These are phyloP conservation scores for Rubus parviflorus DNA, from an alignment of 306 rosid species.

Conservation along the genomic window DNA sequence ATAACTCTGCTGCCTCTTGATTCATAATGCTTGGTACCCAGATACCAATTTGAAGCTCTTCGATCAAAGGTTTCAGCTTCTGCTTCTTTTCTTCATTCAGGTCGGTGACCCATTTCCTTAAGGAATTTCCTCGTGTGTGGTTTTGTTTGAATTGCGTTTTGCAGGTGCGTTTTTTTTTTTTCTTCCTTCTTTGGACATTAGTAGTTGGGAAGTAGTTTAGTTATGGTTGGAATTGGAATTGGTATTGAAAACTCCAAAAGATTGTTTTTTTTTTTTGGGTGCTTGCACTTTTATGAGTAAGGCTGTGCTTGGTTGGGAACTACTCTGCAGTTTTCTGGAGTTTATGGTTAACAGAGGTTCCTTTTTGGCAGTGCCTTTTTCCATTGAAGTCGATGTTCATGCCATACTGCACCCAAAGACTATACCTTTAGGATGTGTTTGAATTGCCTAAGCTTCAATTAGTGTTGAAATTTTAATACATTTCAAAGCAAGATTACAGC, in stretches of 20 bases:
- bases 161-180: constrained; percentile 1
- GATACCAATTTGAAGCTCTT: constrained; percentile 30
- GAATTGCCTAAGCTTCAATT: constrained; percentile 21
- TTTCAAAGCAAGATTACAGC: constrained; percentile 14
- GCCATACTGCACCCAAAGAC: constrained; percentile 24
- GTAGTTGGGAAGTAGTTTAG: constrained; percentile 12
- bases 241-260: constrained; percentile 15
- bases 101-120: constrained; percentile 37
- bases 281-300: constrained; percentile 8
- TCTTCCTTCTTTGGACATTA: neutral
- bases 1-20: neutral
- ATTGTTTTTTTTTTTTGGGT: constrained; percentile 19
- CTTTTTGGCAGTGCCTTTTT: constrained; percentile 24
- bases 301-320: constrained; percentile 20
- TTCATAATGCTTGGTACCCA: constrained; percentile 31
- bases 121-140: constrained; percentile 2
- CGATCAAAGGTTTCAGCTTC: constrained; percentile 24
- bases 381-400: constrained; percentile 20
- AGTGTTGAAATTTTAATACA: constrained; percentile 2
- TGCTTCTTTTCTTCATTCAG: constrained; percentile 22
- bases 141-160: constrained; percentile 15
- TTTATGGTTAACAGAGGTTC: constrained; percentile 19
- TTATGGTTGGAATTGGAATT: constrained; percentile 22
- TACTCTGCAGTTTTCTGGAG: constrained; percentile 18
- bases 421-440: constrained; percentile 30